Conservation (phyloP, 805 yeast genomes). For the Candida montana region DNA sequence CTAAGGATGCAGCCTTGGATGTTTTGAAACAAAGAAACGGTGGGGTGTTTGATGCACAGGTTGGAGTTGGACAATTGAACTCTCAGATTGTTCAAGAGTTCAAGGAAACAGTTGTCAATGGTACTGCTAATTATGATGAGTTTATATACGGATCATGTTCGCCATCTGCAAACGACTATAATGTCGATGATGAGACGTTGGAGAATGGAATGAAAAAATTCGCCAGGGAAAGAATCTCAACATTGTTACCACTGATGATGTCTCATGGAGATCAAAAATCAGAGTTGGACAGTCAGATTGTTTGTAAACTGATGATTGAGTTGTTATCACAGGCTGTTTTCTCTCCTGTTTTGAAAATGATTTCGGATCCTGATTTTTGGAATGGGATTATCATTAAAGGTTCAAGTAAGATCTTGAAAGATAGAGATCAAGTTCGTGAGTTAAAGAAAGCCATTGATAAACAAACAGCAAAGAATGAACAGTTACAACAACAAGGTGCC, state of each 20-base stretch:
- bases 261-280: slow-evolving; percentile 45
- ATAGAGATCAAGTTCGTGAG: slow-evolving; percentile 67
- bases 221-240: slow-evolving; percentile 37
- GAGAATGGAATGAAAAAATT: slow-evolving; percentile 44
- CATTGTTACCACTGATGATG: too few relatives aligned
- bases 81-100: slow-evolving; percentile 37
- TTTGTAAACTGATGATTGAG: slow-evolving; percentile 51
- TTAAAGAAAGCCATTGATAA: slow-evolving; percentile 64
- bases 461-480: slow-evolving; percentile 31
- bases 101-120: too few relatives aligned
- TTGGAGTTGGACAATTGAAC: slow-evolving; percentile 29
- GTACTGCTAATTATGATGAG: too few relatives aligned
- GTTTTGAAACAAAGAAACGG: slow-evolving; percentile 24
- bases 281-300: slow-evolving; percentile 41
- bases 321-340: slow-evolving; percentile 55
- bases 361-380: slow-evolving; percentile 72
- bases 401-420: slow-evolving; percentile 62
- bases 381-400: slow-evolving; percentile 57
- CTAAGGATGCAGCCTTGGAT: slow-evolving; percentile 30
- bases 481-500: background rate
- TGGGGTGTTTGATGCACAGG: slow-evolving; percentile 21
- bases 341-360: slow-evolving; percentile 42
- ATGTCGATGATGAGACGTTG: too few relatives aligned
- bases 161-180: too few relatives aligned
- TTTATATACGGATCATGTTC: too few relatives aligned